phyloP scores from a whole-genome alignment of 164 flowering plant species.

The Nelumbo lutea region DNA sequence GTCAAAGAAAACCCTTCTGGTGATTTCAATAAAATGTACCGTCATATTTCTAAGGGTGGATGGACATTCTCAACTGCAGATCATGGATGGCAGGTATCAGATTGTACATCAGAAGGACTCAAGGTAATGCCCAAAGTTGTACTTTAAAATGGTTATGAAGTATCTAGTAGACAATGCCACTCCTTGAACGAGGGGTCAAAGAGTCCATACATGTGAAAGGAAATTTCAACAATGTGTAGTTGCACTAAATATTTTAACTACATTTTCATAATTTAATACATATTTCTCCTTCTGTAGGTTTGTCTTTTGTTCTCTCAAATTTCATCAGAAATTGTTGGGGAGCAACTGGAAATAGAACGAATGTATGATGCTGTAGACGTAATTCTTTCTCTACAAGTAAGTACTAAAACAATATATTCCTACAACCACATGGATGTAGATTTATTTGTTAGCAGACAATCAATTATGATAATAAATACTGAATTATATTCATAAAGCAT shows the following conservation, averaged over 20 bases:
- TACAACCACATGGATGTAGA: too few relatives aligned
- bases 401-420: neutral
- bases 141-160: neutral
- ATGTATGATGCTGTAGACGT: conserved; percentile 46
- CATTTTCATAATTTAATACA: too few relatives aligned
- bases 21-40: conserved; percentile 31
- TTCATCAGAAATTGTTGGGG: conserved; percentile 45
- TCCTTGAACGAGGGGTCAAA: too few relatives aligned
- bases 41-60: conserved; percentile 46
- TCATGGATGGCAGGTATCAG: conserved; percentile 62
- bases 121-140: conserved; percentile 25
- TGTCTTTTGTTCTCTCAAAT: conserved; percentile 32
- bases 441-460: too few relatives aligned
- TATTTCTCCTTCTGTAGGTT: conserved; percentile 22
- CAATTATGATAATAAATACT: too few relatives aligned
- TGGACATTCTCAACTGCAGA: conserved; percentile 56
- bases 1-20: conserved; percentile 36
- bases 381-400: conserved; percentile 42
- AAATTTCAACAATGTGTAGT: too few relatives aligned
- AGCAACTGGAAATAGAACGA: conserved; percentile 32
- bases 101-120: conserved; percentile 51
- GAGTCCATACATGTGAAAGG: too few relatives aligned
- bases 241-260: too few relatives aligned
- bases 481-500: too few relatives aligned
- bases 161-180: too few relatives aligned